These are phyloP conservation scores for Rutstroemia sp. DNA, from an alignment of 2,329 filamentous ascomycete species.

Conservation along the genomic window DNA sequence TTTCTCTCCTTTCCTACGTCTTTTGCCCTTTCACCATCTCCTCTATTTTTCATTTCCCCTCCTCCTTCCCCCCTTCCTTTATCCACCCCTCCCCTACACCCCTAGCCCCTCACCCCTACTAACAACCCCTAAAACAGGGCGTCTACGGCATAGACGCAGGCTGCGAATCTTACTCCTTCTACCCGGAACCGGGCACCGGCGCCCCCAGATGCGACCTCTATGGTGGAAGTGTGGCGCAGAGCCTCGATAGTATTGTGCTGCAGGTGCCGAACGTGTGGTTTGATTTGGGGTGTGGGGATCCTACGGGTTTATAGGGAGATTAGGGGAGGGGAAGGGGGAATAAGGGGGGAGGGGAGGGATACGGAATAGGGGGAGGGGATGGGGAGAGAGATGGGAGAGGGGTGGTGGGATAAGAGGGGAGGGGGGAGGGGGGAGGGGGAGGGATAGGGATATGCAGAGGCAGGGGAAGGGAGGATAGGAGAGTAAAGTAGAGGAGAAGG, in stretches of 20 bases:
- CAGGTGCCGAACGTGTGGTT: slow-evolving; percentile 21
- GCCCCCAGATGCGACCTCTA: slow-evolving; percentile 21
- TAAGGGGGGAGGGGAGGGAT: not conserved
- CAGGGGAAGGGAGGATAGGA: no score
- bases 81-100: not conserved
- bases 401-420: not conserved
- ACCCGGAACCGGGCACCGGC: slow-evolving; percentile 14
- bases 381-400: not conserved
- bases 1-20: not conserved
- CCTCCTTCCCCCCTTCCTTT: not conserved
- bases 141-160: slow-evolving; percentile 10
- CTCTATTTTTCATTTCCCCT: not conserved
- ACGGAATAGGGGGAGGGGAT: not conserved
- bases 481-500: no score
- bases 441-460: no score
- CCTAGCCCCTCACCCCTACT: not conserved
- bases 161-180: slow-evolving; percentile 21
- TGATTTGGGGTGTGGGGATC: slow-evolving; percentile 23
- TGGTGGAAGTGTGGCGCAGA: slow-evolving; percentile 20
- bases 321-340: not conserved
- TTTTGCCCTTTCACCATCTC: not conserved
- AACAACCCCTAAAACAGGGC: slow-evolving; percentile 1
- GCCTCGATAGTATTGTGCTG: slow-evolving; percentile 15
- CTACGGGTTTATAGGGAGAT: not conserved
- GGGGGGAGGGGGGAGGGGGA: no score